Evolutionary conservation across 2,329 filamentous ascomycete genomes (phyloP), one percentile per base, ranked within the genome.

Genomic region (Blastomyces silverae): DNA sequence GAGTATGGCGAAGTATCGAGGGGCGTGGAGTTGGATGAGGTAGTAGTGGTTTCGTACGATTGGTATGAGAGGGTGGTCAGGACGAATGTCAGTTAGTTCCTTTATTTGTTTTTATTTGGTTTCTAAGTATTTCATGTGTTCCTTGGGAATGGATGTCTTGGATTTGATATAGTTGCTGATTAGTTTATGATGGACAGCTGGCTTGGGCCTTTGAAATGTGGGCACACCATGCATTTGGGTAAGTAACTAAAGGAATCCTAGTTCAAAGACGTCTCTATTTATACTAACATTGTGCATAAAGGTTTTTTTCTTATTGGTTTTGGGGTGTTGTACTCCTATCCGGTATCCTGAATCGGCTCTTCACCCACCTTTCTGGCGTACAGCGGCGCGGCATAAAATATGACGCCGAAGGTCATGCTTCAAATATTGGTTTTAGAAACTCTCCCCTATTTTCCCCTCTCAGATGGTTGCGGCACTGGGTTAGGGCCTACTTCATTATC

Each of bases 401-500:
- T 58, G 67, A 70, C 42, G n/a, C 66, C 46, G 67, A 71, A 65
- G 62, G 61, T 10, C 44, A 64, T 1, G 34, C 39, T 17, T 46
- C 39, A 52, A 59, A 56, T 39, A 22, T n/a, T 22, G 31, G 22
- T 1, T 64, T 34, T 61, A 57, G 63, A 61, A 57, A 61, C 42
- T 42, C 44, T 56, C 52, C 13, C 22, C 22, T 31, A 61, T 57
- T 66, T 44, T 61, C 28, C 25, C 65, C 64, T 10, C 62, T 68
- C 25, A 53, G 64, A 15, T 52, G 44, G 20, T 34, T 67, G 10
- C 67, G 72, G 63, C 69, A 74, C 44, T 79, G 75, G 74, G 28
- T 77, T 3, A 69, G 75, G 31, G 74, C 72, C 1, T 70, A 79
- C 68, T 58, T 83, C 11, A 73, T 80, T 10, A 70, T 80, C 11